Evolutionary conservation across 192 early-diverging fungal species (phyloP).

Genomic region (Entophlyctis helioformis): DNA sequence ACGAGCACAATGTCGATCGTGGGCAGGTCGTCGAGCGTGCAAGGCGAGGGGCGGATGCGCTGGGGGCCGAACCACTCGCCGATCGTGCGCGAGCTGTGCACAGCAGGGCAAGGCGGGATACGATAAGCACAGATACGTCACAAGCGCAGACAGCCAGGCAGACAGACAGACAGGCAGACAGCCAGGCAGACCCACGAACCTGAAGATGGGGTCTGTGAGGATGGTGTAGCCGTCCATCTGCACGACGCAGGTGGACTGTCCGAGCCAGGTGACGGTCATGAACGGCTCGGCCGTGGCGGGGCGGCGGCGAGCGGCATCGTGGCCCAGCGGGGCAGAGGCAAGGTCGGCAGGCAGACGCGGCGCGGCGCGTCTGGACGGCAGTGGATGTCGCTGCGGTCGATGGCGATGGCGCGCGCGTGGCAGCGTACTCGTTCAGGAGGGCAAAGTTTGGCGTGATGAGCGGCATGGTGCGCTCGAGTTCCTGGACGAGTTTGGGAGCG

Average conservation of each 20-base stretch:
- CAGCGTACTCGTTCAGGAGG: conserved; percentile 8
- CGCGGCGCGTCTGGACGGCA: too few species aligned
- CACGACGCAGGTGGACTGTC: conserved; percentile 43
- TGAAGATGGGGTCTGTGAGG: conserved; percentile 41
- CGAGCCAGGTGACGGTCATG: conserved; percentile 19
- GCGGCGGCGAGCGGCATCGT: neutral
- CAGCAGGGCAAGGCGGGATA: neutral
- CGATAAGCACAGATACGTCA: too few species aligned
- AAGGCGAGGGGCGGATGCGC: conserved; percentile 36
- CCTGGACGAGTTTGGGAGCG: neutral
- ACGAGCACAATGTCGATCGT: conserved; percentile 40
- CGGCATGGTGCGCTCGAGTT: conserved; percentile 11
- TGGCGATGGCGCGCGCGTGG: neutral
- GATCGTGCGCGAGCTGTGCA: conserved; percentile 16
- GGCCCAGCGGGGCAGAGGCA: conserved; percentile 4
- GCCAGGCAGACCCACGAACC: too few species aligned
- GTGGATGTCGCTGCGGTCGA: too few species aligned
- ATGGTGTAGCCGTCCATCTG: conserved; percentile 41
- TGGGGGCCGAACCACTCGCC: conserved; percentile 30
- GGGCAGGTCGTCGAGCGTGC: conserved; percentile 27
- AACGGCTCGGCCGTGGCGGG: neutral
- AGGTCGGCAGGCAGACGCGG: neutral
- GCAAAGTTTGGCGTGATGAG: conserved; percentile 16
- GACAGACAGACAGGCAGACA: too few species aligned
- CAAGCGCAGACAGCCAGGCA: too few species aligned